phyloP scores from a whole-genome alignment of 345 rosid genomes.

The Noccaea bulbosa region DNA sequence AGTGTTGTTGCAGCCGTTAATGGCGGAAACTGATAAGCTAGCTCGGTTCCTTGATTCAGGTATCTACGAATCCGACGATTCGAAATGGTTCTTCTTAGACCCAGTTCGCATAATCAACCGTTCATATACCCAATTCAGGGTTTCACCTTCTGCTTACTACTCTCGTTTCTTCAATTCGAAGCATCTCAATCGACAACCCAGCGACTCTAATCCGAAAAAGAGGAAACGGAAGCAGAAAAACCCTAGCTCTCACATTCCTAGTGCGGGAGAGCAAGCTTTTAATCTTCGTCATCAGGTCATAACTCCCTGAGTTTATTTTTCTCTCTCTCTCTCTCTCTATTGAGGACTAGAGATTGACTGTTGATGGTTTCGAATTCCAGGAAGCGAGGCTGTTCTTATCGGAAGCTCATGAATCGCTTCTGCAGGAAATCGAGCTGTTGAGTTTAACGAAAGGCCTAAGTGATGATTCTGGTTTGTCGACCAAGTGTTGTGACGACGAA shows the following conservation, averaged over 20 bases:
- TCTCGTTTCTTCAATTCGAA: constrained; percentile 69
- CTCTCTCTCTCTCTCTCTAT: neutral
- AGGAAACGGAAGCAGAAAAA: constrained; percentile 61
- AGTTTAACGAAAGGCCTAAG: constrained; percentile 49
- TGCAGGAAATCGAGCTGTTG: constrained; percentile 53
- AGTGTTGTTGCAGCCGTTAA: constrained; percentile 29
- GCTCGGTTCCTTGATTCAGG: constrained; percentile 54
- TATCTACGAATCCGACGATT: constrained; percentile 52
- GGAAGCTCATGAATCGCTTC: constrained; percentile 57
- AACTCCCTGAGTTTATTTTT: neutral
- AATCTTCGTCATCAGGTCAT: constrained; percentile 71
- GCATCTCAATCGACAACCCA: constrained; percentile 27
- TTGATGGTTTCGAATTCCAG: constrained; percentile 41
- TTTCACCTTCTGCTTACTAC: constrained; percentile 73
- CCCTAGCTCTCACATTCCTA: constrained; percentile 41
- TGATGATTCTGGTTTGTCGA: constrained; percentile 37
- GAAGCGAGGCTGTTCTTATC: constrained; percentile 54
- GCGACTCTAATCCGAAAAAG: constrained; percentile 46
- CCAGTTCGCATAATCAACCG: constrained; percentile 72
- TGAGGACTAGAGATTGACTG: neutral
- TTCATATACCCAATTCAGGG: constrained; percentile 57
- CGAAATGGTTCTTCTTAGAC: constrained; percentile 59
- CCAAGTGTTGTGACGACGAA: constrained; percentile 30
- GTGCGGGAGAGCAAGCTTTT: constrained; percentile 67
- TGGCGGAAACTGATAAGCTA: constrained; percentile 46